These are phyloP conservation scores for Cercophora scortea DNA, from an alignment of 495 filamentous ascomycete genomes.

Conservation along the genomic window DNA sequence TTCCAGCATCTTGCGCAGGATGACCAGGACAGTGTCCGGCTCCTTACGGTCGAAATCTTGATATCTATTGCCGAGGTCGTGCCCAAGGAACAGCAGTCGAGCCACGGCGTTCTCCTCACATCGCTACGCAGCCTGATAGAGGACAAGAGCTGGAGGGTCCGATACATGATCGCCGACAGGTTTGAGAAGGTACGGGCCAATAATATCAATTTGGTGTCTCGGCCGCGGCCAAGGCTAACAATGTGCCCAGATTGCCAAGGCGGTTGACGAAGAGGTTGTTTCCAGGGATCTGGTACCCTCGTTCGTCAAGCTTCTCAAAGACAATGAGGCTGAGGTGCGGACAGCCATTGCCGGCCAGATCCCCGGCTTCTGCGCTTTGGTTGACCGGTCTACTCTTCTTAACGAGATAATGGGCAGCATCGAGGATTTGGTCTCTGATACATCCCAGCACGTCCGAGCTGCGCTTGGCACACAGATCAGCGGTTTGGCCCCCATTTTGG, in stretches of 20 bases:
- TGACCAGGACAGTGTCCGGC: constrained; percentile 93
- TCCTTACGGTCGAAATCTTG: constrained; percentile 93
- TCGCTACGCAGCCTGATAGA: constrained; percentile 89
- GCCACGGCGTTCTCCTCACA: constrained; percentile 85
- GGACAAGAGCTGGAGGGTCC: constrained; percentile 97
- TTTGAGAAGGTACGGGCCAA: constrained; percentile 76
- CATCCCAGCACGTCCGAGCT: constrained; percentile 92
- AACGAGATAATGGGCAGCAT: constrained; percentile 96
- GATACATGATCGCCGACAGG: constrained; percentile 98
- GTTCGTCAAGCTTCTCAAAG: constrained; percentile 95
- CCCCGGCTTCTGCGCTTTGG: constrained; percentile 85
- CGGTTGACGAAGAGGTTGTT: constrained; percentile 95
- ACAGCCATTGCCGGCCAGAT: constrained; percentile 97
- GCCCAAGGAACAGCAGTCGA: constrained; percentile 94
- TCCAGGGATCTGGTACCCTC: constrained; percentile 88
- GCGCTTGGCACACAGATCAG: constrained; percentile 95
- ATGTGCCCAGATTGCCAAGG: constrained; percentile 75
- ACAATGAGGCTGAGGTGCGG: constrained; percentile 93
- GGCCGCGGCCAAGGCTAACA: neutral
- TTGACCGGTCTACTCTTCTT: constrained; percentile 79
- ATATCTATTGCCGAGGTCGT: constrained; percentile 96
- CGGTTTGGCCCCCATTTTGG: constrained; percentile 90
- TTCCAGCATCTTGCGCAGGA: constrained; percentile 94
- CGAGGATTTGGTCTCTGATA: constrained; percentile 91
- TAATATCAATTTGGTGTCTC: neutral